These are phyloP conservation scores for Diplodia intermedia DNA, from an alignment of 2,329 filamentous ascomycete species.

Conservation along the genomic window DNA sequence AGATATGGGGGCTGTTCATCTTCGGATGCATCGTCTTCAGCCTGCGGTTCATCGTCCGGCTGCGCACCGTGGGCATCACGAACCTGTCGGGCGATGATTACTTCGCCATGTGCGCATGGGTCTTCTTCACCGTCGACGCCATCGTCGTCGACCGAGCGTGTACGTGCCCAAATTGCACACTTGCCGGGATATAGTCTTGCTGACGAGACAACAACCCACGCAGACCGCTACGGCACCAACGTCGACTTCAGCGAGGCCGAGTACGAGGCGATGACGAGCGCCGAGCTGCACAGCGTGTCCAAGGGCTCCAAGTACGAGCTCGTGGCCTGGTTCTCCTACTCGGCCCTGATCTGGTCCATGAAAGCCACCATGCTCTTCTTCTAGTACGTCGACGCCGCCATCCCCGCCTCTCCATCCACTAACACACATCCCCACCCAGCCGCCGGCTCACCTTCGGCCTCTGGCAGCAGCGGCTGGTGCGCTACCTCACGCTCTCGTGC, in stretches of 20 bases:
- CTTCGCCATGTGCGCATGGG: slow-evolving; percentile 41
- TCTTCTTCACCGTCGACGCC: slow-evolving; percentile 10
- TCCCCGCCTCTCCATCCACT: slow-evolving; percentile 29
- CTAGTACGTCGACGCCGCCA: slow-evolving; percentile 28
- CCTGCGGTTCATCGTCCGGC: slow-evolving; percentile 46
- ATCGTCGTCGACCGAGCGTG: slow-evolving; percentile 6
- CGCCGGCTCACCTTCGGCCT: slow-evolving; percentile 36
- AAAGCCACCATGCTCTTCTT: slow-evolving; percentile 44
- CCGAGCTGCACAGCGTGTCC: not conserved
- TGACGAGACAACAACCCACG: too few species aligned
- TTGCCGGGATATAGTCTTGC: not conserved
- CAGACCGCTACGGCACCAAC: slow-evolving; percentile 14
- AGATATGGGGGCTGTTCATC: slow-evolving; percentile 18
- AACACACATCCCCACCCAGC: slow-evolving; percentile 34
- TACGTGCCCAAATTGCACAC: not conserved
- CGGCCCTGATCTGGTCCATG: slow-evolving; percentile 47
- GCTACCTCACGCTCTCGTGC: slow-evolving; percentile 29
- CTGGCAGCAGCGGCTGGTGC: not conserved
- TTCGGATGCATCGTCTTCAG: slow-evolving; percentile 1
- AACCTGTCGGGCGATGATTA: slow-evolving; percentile 52
- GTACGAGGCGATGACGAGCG: not conserved
- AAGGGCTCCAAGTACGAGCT: not conserved
- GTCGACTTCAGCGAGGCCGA: not conserved
- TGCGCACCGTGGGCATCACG: slow-evolving; percentile 49
- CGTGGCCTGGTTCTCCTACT: slow-evolving; percentile 39